Conservation (phyloP, 208 protist genomes). For the Leishmania braziliensis region DNA sequence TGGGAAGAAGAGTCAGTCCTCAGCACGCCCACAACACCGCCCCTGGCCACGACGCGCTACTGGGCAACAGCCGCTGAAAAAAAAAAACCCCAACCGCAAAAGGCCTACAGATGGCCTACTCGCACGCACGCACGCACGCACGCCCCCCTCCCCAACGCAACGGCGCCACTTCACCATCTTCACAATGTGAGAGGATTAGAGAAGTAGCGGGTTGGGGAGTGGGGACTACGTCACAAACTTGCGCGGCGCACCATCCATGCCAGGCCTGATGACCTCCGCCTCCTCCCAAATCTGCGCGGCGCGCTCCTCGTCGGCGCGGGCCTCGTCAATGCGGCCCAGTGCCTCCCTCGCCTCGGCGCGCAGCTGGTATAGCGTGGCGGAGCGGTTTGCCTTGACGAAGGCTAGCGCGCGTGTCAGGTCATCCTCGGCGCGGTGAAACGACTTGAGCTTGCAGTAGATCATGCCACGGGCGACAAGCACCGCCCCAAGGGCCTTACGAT, state of each 20-base stretch:
- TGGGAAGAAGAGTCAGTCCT: background rate
- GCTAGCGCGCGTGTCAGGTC: constrained; percentile 79
- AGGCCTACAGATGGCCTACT: background rate
- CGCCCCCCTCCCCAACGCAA: background rate
- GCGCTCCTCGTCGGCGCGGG: constrained; percentile 78
- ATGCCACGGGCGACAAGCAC: constrained; percentile 81
- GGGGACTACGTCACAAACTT: constrained; percentile 80
- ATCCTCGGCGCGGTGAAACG: constrained; percentile 76
- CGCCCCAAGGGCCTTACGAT: constrained; percentile 83
- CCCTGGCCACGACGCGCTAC: background rate
- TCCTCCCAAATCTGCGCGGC: constrained; percentile 90
- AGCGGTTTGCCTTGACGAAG: constrained; percentile 80
- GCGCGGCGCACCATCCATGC: constrained; percentile 70
- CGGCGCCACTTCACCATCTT: background rate
- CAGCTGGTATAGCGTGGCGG: constrained; percentile 84
- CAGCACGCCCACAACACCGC: background rate
- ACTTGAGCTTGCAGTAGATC: constrained; percentile 87
- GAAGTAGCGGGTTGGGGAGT: background rate
- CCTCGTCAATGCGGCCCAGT: constrained; percentile 81
- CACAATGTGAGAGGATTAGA: background rate
- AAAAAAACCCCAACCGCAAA: background rate
- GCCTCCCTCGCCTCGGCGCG: constrained; percentile 85
- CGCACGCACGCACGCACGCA: background rate
- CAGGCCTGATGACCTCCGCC: constrained; percentile 77
- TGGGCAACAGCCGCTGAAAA: background rate